These are phyloP conservation scores for Thyridium curvatum DNA, from an alignment of 2,329 filamentous ascomycete genomes.

Conservation along the genomic window DNA sequence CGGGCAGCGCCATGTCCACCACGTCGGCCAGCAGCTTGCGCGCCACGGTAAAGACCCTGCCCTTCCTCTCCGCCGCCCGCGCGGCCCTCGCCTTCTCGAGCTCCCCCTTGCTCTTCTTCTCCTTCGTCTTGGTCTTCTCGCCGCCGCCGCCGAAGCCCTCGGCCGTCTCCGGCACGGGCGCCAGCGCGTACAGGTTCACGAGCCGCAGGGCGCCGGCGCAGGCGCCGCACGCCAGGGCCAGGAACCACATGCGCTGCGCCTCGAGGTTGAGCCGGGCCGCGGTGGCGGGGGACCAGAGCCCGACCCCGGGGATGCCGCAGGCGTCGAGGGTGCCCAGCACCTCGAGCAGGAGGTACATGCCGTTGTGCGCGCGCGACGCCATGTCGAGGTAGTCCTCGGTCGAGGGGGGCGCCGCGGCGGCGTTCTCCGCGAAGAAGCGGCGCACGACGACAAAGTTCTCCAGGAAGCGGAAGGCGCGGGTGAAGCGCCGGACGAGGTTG, in stretches of 20 bases:
- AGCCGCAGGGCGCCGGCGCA: slow-evolving; percentile 35
- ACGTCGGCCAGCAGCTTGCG: slow-evolving; percentile 48
- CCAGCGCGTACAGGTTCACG: slow-evolving; percentile 24
- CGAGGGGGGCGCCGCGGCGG: slow-evolving; percentile 9
- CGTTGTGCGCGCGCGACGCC: slow-evolving; percentile 51
- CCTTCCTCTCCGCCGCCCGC: slow-evolving; percentile 15
- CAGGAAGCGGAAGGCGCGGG: slow-evolving; percentile 64
- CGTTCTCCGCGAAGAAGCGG: slow-evolving; percentile 2
- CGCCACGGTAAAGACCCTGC: slow-evolving; percentile 19
- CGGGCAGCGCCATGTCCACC: slow-evolving; percentile 59
- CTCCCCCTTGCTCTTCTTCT: slow-evolving; percentile 24
- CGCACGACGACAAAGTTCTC: slow-evolving; percentile 50
- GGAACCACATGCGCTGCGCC: slow-evolving; percentile 65
- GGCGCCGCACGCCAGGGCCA: slow-evolving; percentile 48
- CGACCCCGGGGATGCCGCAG: slow-evolving; percentile 32
- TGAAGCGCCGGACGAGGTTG: slow-evolving; percentile 50
- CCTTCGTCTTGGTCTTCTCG: slow-evolving; percentile 5
- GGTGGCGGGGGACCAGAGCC: slow-evolving; percentile 45
- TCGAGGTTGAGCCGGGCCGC: slow-evolving; percentile 46
- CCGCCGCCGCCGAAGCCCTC: slow-evolving; percentile 18
- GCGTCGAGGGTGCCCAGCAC: slow-evolving; percentile 54
- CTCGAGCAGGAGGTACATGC: slow-evolving; percentile 63
- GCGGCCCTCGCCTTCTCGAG: slow-evolving; percentile 16
- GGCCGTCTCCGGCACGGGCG: slow-evolving; percentile 24
- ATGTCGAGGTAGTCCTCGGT: slow-evolving; percentile 45